Base-by-base conservation (phyloP, 768 basidiomycete genomes). In the Amanita thiersii region DNA sequence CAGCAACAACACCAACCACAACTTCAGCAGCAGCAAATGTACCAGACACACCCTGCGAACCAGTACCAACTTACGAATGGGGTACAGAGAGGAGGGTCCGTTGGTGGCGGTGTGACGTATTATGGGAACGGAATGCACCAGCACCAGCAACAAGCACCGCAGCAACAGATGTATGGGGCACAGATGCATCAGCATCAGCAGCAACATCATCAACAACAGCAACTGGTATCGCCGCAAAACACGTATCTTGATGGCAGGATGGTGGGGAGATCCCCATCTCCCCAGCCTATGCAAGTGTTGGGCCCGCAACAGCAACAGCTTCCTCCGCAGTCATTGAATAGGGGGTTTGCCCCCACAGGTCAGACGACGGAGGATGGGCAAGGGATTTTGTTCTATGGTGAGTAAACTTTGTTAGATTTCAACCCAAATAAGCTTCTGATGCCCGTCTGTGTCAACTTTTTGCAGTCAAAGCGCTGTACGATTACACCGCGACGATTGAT, bases 301-400 rank as follows among this genome's bases (percentile, higher is more conserved):
- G 40, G 39, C 18, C 28, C 36, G 2, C 59, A 55, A 6, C 58
- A 54, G n/a, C 53, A 17, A 32, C 51, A 30, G 41, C 62, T 17
- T 62, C 63, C 4, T 60, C 60, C 12, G 53, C 57, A 34, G 58
- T 57, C 17, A 20, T 30, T 45, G 29, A 34, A 34, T 20, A 33
- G 43, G 25, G 37, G 47, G n/a, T 37, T 33, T 26, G 36, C 35
- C 19, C 77, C 79, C n/a, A 84, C 83, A 3, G 80, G 78, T 1
- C 79, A 88, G 52, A 81, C 79, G 34, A 87, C 84, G 5, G 89
- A 93, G 39, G 82, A 84, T 30, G 92, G 92, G 0, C 69, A 74
- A 28, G 77, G 77, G 1, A 84, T 97, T 23, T 54, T 92, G 53
- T 94, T 96, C 65, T 93, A 89, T 52, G 89, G 91, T 90, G 47